These are phyloP conservation scores for Strobilomyces dryophilus DNA, from an alignment of 768 basidiomycete species.

Conservation along the genomic window DNA sequence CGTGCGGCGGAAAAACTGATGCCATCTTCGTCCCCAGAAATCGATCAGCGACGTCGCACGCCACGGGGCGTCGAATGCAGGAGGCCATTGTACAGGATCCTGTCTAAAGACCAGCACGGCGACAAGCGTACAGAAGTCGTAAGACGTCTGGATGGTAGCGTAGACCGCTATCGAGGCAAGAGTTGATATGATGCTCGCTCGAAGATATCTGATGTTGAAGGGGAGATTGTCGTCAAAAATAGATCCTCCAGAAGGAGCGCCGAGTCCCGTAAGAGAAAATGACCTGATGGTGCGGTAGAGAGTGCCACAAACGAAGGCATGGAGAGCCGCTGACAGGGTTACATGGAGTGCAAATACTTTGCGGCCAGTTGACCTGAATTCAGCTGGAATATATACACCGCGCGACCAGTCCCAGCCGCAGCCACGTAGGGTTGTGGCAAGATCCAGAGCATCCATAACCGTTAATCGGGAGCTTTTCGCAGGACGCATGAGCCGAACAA, in stretches of 20 bases:
- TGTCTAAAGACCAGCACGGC: neutral
- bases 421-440: neutral
- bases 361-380: neutral
- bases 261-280: neutral
- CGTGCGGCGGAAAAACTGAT: neutral
- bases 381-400: neutral
- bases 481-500: constrained; percentile 4
- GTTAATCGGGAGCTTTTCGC: neutral
- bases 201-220: neutral
- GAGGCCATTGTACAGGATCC: neutral
- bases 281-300: neutral
- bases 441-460: neutral
- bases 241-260: neutral
- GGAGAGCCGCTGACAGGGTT: neutral
- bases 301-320: neutral
- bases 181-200: neutral
- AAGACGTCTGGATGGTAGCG: neutral
- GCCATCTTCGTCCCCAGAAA: neutral
- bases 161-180: neutral
- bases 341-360: neutral
- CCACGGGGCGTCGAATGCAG: neutral
- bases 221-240: neutral
- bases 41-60: neutral
- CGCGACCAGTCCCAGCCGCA: neutral
- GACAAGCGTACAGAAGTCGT: neutral